These are phyloP conservation scores for Niveomyces coronatus DNA, from an alignment of 2,329 filamentous ascomycete species.

Conservation along the genomic window DNA sequence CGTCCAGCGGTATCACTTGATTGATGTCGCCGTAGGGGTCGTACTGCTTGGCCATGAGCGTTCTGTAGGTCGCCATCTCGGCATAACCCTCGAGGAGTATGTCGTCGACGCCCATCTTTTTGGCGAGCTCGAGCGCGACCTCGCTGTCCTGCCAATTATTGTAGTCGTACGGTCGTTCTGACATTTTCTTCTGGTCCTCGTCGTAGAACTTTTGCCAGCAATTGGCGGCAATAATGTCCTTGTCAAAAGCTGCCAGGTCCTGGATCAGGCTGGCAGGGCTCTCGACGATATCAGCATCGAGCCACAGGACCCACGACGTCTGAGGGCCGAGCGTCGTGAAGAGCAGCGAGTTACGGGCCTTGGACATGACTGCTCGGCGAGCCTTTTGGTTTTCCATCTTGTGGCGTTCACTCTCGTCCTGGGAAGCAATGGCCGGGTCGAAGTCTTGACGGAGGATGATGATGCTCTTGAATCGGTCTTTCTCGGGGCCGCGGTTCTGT, in stretches of 20 bases:
- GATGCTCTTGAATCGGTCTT: constrained; percentile 80
- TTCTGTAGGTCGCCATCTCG: constrained; percentile 85
- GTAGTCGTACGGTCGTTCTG: constrained; percentile 84
- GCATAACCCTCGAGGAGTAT: constrained; percentile 88
- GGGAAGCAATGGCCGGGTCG: constrained; percentile 67
- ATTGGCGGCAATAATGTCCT: constrained; percentile 88
- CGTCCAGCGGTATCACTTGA: constrained; percentile 68
- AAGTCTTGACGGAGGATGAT: constrained; percentile 95
- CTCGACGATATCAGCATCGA: constrained; percentile 87
- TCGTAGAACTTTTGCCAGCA: constrained; percentile 86
- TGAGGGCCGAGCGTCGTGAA: constrained; percentile 88
- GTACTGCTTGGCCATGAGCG: constrained; percentile 79
- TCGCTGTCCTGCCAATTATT: constrained; percentile 95
- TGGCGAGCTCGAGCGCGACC: constrained; percentile 62
- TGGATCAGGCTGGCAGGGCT: constrained; percentile 78
- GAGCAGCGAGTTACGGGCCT: constrained; percentile 84
- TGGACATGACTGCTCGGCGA: constrained; percentile 81
- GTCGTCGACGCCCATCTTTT: constrained; percentile 80
- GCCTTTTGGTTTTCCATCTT: constrained; percentile 84
- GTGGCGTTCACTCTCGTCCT: constrained; percentile 81
- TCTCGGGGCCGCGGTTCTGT: constrained; percentile 65
- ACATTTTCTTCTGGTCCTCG: constrained; percentile 53
- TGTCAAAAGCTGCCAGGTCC: constrained; percentile 78
- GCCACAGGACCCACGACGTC: constrained; percentile 94
- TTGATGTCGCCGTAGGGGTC: constrained; percentile 45